Base-by-base conservation (phyloP, 768 basidiomycete genomes). In the Amanita subjunquillea region DNA sequence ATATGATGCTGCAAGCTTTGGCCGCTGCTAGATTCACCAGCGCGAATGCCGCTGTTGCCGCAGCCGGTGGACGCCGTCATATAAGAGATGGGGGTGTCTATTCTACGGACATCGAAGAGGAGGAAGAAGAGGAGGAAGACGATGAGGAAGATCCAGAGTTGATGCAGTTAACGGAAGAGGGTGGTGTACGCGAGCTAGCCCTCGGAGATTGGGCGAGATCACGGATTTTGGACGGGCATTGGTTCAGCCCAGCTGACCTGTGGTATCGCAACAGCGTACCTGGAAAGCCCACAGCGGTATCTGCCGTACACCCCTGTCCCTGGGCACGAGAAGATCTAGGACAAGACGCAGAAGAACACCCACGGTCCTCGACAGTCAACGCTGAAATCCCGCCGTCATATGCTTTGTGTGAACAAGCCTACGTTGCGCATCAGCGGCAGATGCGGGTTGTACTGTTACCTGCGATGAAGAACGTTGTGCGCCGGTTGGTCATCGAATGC, bases 241-340 rank as follows among this genome's bases (percentile, higher is more conserved):
- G 87, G 87, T 65, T 82, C 41, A 83, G 76, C 47, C 87, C 87
- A 8, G 83, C 80, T 0, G 87, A 90, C 62, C 72, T 79, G 43
- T 87, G 77, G 76, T 85, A 79, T 48, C 65, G 68, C 8, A 62
- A 72, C 52, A 56, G 57, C 4, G 63, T 67, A 53, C 70, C 62
- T 29, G 76, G 74, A 50, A 69, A 64, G 57, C 66, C 63, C 51
- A 61, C 54, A 48, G 68, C 53, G 41, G 72, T 70, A 54, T 63
- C 52, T 55, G 75, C 76, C 1, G 55, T 72, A 0, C 76, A 78
- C 52, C 86, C 86, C 0, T 85, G 81, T 58, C 79, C 85, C 0
- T 87, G 85, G 85, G 72, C 77, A 1, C 63, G 71, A 17, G 68
- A 69, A 36, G 52, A 58, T 30, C 44, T 53, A 2, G 52, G 46